A percentile compares a stretch with the other conserved stretches of the same genome.
phyloP scores from a whole-genome alignment of 2,329 filamentous ascomycete genomes.

The Cladosporium sp. region DNA sequence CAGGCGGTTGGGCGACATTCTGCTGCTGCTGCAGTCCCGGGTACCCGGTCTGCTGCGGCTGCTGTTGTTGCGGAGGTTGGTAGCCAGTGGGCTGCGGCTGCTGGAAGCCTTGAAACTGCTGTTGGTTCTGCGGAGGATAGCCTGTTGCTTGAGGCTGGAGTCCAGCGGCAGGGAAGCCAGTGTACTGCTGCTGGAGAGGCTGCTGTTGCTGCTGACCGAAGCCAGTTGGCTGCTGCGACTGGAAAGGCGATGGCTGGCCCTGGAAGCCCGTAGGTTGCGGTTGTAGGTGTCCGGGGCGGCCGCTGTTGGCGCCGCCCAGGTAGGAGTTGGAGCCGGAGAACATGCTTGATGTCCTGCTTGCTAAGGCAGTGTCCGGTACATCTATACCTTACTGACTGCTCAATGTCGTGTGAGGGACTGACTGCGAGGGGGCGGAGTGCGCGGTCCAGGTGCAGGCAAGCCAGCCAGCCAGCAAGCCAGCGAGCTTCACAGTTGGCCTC shows the following conservation, averaged over 20 bases:
- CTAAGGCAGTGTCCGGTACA: background rate
- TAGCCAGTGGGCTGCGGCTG: conserved; percentile 54
- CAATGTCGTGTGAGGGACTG: background rate
- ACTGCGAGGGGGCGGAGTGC: background rate
- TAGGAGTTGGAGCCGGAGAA: conserved; percentile 88
- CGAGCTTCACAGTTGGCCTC: conserved; percentile 1
- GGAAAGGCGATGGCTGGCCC: conserved; percentile 58
- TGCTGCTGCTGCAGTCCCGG: conserved; percentile 52
- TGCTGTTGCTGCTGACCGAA: conserved; percentile 47
- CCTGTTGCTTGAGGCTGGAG: conserved; percentile 40
- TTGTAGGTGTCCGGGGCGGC: conserved; percentile 64
- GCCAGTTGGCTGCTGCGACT: conserved; percentile 54
- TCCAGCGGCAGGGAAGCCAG: conserved; percentile 57
- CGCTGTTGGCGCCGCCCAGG: conserved; percentile 74
- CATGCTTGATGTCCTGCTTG: conserved; percentile 56
- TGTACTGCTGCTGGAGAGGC: conserved; percentile 65
- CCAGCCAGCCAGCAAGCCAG: background rate
- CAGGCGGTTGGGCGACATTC: conserved; percentile 55
- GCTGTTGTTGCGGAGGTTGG: conserved; percentile 47
- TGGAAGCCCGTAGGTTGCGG: conserved; percentile 53
- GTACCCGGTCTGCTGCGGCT: conserved; percentile 28
- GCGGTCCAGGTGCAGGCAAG: background rate
- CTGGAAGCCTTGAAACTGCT: conserved; percentile 38
- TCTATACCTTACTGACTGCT: background rate
- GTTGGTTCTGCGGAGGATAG: conserved; percentile 33